phyloP scores from a whole-genome alignment of 2,329 filamentous ascomycete species.

The Ceratocystis smalleyi region DNA sequence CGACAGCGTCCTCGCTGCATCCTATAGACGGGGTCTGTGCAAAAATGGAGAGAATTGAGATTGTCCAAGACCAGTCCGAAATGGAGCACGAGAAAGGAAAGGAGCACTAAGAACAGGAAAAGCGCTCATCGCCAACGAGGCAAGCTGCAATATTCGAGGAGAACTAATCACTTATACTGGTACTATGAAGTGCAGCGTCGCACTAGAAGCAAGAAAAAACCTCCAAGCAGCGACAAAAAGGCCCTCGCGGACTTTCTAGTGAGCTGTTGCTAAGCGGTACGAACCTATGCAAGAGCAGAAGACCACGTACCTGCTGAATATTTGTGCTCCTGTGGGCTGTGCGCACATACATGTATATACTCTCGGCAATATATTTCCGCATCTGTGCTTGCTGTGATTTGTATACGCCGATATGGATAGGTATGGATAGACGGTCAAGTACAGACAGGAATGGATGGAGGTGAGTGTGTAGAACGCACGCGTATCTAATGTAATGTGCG shows the following conservation, averaged over 20 bases:
- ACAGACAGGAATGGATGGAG: no score
- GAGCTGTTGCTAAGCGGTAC: neutral
- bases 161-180: neutral
- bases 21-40: neutral
- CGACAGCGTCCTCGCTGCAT: constrained; percentile 1
- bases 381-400: neutral
- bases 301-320: neutral
- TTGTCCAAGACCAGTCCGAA: neutral
- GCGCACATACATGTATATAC: neutral
- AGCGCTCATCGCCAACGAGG: neutral
- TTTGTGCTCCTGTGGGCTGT: neutral
- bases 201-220: neutral
- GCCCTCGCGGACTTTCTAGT: neutral
- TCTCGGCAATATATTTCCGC: constrained; percentile 4
- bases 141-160: neutral
- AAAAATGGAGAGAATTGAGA: neutral
- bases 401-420: neutral
- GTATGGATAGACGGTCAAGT: neutral
- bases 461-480: neutral
- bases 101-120: neutral
- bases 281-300: neutral
- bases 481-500: no score
- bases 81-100: neutral
- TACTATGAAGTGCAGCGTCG: neutral
- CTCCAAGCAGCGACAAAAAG: neutral